Base-by-base conservation (phyloP, 768 basidiomycete species). In the Saitozyma podzolica region DNA sequence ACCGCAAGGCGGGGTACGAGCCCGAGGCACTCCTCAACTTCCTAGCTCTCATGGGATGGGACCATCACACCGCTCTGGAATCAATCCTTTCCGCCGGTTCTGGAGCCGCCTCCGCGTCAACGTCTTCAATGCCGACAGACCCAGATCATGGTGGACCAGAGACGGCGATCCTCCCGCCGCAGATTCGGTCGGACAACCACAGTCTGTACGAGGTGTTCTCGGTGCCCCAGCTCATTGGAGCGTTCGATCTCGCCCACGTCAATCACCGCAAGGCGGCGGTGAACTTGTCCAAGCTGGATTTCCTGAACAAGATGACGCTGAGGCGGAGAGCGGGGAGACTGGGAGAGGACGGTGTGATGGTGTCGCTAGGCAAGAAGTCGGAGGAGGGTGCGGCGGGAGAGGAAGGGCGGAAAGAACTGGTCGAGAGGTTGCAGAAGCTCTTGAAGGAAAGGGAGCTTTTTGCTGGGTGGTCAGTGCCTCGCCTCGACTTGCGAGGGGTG, bases 1-100 rank as follows among this genome's bases (percentile, higher is more conserved):
- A 91, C 74, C 89, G 91, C 63, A 39, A 65, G 17, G 49, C 86
- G 51, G 94, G 92, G 0, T 98, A 91, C 88, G 94, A 98, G 73
- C 90, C 92, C 0, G 84, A 84, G 49, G 92, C 93, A 2, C 79
- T 99, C 13, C 80, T 94, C 29, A 98, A 98, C 72, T 98, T 94
- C 88, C 84, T 97, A 8, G 91, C 91, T 6, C 82, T 98, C 16
- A 88, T 91, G n/a, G 94, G 96, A 0, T 97, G 94, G 91, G 91
- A 92, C 20, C 85, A 84, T 9, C 82, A 84, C 9, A 52, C 65
- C 8, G 71, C 74, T 14, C 47, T 70, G 10, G 83, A 83, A 58
- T 69, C 59, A 17, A 56, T 65, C 45, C 39, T 51, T 10, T 14
- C 41, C 13, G 13, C 48, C 9, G 11, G 17, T 19, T 45, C 51